phyloP scores from a whole-genome alignment of 192 early-diverging fungal species.

The Coemansia sp. region DNA sequence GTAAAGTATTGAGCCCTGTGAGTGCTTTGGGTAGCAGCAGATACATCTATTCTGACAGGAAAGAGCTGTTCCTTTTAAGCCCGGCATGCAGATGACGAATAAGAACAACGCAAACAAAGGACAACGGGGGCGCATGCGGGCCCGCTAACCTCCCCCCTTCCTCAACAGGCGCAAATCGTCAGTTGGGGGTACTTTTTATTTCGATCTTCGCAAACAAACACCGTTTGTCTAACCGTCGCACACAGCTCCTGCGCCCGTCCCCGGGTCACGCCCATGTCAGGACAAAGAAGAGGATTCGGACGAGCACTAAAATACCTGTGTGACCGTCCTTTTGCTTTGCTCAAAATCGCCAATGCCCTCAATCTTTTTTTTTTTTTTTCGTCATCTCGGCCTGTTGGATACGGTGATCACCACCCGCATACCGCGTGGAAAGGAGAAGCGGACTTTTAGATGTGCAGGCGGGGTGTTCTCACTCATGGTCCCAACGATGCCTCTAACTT shows the following conservation, averaged over 20 bases:
- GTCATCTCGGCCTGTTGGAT: background rate
- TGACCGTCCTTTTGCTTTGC: background rate
- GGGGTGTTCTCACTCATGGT: constrained; percentile 1
- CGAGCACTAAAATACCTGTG: background rate
- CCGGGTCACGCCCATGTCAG: background rate
- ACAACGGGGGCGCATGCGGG: background rate
- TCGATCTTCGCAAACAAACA: background rate
- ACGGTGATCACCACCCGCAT: background rate
- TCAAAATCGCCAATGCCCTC: background rate
- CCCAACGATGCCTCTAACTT: background rate
- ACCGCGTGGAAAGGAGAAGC: background rate
- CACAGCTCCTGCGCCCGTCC: background rate
- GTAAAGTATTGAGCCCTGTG: constrained; percentile 2
- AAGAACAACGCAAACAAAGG: background rate
- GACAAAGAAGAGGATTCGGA: background rate
- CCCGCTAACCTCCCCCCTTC: background rate
- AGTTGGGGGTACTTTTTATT: background rate
- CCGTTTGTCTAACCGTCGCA: background rate
- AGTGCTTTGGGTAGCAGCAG: background rate
- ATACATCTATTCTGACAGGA: background rate
- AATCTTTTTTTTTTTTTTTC: background rate
- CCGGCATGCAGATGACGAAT: background rate
- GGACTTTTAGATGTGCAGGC: background rate
- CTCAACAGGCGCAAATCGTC: background rate
- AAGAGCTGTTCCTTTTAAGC: background rate